Conservation (phyloP, 345 rosid species). For the Orychophragmus violaceus region DNA sequence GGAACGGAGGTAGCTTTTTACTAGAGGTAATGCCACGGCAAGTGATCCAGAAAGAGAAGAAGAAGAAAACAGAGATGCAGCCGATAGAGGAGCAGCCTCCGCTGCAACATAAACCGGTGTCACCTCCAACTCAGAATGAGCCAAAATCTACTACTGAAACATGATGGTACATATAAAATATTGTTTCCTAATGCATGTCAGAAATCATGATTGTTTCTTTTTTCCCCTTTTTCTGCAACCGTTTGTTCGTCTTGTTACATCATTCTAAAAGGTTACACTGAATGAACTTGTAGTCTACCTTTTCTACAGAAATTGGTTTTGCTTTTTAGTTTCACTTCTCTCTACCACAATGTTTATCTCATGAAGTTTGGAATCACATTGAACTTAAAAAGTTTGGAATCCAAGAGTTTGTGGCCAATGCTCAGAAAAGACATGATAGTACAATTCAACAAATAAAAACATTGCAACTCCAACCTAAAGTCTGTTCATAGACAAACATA, state of each 20-base stretch:
- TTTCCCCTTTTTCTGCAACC: neutral
- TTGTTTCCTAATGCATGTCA: neutral
- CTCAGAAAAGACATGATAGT: no score
- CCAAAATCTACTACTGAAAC: conserved; percentile 7
- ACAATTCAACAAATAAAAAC: no score
- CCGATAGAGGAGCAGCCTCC: conserved; percentile 16
- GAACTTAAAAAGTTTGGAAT: no score
- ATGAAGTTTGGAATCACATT: no score
- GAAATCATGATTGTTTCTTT: neutral
- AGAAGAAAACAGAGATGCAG: conserved; percentile 47
- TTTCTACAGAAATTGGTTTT: neutral
- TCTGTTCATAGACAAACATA: no score
- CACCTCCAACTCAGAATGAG: neutral
- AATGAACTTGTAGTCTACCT: neutral
- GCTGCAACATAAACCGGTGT: conserved; percentile 6
- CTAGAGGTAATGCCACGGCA: conserved; percentile 87
- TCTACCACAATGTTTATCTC: neutral
- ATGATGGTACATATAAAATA: conserved; percentile 17
- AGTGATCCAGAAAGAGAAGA: conserved; percentile 79
- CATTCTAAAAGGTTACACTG: neutral
- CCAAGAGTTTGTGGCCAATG: no score
- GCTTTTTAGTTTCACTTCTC: neutral
- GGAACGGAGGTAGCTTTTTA: conserved; percentile 94
- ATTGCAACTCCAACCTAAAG: no score
- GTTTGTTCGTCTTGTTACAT: neutral